These are phyloP conservation scores for Erodium maritimum DNA, from an alignment of 345 rosid genomes.

Conservation along the genomic window DNA sequence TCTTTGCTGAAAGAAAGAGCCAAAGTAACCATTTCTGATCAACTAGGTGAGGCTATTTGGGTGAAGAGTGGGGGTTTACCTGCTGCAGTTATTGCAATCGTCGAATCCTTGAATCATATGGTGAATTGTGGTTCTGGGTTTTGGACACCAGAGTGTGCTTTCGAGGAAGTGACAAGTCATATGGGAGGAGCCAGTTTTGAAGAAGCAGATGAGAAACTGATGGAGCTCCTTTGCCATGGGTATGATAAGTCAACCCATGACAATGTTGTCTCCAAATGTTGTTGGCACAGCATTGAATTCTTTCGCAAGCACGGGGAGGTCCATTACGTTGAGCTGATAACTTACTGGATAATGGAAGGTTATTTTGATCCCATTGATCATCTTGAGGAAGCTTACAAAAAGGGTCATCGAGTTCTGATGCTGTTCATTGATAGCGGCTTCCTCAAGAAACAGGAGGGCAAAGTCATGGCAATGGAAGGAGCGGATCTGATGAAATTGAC, in stretches of 20 bases:
- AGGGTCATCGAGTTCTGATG: constrained; percentile 38
- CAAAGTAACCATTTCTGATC: neutral
- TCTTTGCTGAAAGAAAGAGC: neutral
- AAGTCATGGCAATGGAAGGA: constrained; percentile 31
- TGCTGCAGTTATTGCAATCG: neutral
- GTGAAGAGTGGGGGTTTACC: neutral
- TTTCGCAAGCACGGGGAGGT: constrained; percentile 21
- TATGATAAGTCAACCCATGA: constrained; percentile 13
- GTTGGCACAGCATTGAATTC: constrained; percentile 37
- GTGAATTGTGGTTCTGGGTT: neutral
- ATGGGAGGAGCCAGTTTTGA: constrained; percentile 4
- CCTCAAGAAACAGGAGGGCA: constrained; percentile 34
- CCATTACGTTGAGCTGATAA: constrained; percentile 41
- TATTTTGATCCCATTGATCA: constrained; percentile 27
- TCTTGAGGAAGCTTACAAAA: constrained; percentile 29
- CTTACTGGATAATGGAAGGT: constrained; percentile 65
- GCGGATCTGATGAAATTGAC: constrained; percentile 9
- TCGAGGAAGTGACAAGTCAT: neutral
- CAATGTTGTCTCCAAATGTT: constrained; percentile 20
- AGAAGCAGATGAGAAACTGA: neutral
- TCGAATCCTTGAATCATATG: neutral
- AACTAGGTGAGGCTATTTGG: neutral
- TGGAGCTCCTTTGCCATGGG: constrained; percentile 14
- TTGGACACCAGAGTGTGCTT: neutral
- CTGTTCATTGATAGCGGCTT: constrained; percentile 32